A percentile compares a stretch with the other conserved stretches of the same genome.
These are phyloP conservation scores for Ambrosiella cleistominuta DNA, from an alignment of 2,329 filamentous ascomycete species.

Conservation along the genomic window DNA sequence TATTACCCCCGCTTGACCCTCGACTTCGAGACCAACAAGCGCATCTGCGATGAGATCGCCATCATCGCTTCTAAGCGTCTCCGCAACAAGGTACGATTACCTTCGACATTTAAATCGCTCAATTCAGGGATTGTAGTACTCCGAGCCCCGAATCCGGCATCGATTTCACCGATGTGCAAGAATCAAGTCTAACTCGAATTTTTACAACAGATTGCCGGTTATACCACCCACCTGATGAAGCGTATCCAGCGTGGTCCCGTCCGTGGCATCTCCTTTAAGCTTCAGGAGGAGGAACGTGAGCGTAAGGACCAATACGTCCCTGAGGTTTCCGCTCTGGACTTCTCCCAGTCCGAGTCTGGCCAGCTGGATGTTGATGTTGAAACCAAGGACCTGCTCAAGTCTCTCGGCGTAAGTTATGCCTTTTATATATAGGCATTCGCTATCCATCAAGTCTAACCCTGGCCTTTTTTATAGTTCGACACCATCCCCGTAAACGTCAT, in stretches of 20 bases:
- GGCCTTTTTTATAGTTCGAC: constrained; percentile 57
- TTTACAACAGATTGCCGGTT: constrained; percentile 65
- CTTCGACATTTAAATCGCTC: not conserved
- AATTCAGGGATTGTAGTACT: not conserved
- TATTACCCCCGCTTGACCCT: constrained; percentile 96
- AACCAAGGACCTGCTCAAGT: constrained; percentile 98
- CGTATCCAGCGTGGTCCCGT: constrained; percentile 98
- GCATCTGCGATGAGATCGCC: constrained; percentile 98
- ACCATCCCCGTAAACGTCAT: constrained; percentile 93
- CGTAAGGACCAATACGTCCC: constrained; percentile 99
- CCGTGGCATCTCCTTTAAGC: constrained; percentile 99
- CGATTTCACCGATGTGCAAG: not conserved
- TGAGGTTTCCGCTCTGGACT: constrained; percentile 96
- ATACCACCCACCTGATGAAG: constrained; percentile 99
- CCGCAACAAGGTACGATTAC: constrained; percentile 70
- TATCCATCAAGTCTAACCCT: not conserved
- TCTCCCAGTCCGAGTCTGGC: constrained; percentile 83
- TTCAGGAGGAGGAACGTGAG: constrained; percentile 99
- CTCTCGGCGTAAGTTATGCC: constrained; percentile 68
- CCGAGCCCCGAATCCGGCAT: not conserved
- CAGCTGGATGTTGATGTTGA: constrained; percentile 90
- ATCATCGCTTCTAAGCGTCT: constrained; percentile 98
- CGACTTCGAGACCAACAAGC: constrained; percentile 99
- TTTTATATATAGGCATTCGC: not conserved
- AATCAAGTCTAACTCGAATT: not conserved